Percentiles rank a stretch among this genome's conserved stretches.
Conservation (phyloP, 305 asterid species). For the Striga hermonthica region DNA sequence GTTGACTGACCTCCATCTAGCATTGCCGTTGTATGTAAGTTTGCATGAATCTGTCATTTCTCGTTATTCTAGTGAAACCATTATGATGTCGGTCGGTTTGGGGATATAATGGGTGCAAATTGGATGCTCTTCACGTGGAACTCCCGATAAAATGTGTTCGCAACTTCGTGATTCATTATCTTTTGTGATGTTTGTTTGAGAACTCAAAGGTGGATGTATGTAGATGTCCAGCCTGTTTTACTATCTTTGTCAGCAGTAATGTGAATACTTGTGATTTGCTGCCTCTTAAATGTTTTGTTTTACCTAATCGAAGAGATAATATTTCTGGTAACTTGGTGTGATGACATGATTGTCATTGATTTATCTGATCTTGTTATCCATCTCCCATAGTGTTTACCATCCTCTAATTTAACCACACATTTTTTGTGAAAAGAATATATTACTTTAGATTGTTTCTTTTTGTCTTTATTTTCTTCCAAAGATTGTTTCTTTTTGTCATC, state of each 20-base stretch:
- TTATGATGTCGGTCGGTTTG: slow-evolving; percentile 25
- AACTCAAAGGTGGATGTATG: slow-evolving; percentile 31
- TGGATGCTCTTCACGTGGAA: slow-evolving; percentile 14
- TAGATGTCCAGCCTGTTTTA: slow-evolving; percentile 4
- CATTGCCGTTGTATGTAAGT: slow-evolving; percentile 23
- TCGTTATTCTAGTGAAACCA: slow-evolving; percentile 12
- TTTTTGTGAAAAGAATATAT: no score
- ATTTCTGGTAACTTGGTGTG: no score
- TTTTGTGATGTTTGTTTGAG: slow-evolving; percentile 29
- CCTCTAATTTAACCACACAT: no score
- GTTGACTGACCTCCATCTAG: neutral
- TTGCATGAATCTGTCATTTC: slow-evolving; percentile 14
- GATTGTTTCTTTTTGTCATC: no score
- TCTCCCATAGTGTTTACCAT: no score
- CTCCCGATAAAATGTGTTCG: slow-evolving; percentile 12
- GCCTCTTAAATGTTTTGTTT: no score
- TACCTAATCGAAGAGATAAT: no score
- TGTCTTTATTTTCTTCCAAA: no score
- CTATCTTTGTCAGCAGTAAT: neutral
- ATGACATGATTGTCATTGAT: no score
- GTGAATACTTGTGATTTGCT: no score
- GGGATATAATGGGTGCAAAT: slow-evolving; percentile 17
- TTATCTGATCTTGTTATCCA: no score
- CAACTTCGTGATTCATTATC: slow-evolving; percentile 31
- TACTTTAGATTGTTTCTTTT: no score